These are phyloP conservation scores for Aeminium ludgeri DNA, from an alignment of 495 filamentous ascomycete species.

Conservation along the genomic window DNA sequence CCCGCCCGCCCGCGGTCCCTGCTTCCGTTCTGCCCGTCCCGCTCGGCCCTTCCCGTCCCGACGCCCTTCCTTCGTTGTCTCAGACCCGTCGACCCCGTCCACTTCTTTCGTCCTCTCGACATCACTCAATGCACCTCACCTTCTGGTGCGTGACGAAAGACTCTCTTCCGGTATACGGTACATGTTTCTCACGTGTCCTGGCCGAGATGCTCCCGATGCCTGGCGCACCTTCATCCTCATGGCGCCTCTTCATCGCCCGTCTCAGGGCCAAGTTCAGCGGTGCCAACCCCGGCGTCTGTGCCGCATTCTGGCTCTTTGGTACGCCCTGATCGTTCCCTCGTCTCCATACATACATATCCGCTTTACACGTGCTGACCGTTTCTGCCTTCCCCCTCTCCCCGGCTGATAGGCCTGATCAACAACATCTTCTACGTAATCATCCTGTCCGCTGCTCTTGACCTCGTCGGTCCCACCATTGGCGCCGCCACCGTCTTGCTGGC, in stretches of 20 bases:
- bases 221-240: slow-evolving; percentile 56
- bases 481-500: slow-evolving; percentile 87
- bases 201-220: slow-evolving; percentile 44
- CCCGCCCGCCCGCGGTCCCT: too few species aligned
- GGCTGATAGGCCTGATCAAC: slow-evolving; percentile 85
- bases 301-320: slow-evolving; percentile 93
- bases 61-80: too few species aligned
- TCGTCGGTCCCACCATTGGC: slow-evolving; percentile 69
- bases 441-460: slow-evolving; percentile 85
- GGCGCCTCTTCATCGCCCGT: slow-evolving; percentile 49
- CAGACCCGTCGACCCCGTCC: too few species aligned
- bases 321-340: slow-evolving; percentile 18
- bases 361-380: not conserved
- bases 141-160: too few species aligned
- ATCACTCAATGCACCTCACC: too few species aligned
- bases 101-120: too few species aligned
- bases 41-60: not conserved
- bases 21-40: too few species aligned
- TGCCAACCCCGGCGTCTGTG: slow-evolving; percentile 53
- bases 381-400: too few species aligned
- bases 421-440: slow-evolving; percentile 97
- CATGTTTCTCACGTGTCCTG: too few species aligned
- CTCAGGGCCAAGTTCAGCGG: slow-evolving; percentile 45
- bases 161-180: too few species aligned
- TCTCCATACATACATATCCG: too few species aligned